Evolutionary conservation across 352 stramenopile species (phyloP).

Genomic region (Blastocystis sp.): DNA sequence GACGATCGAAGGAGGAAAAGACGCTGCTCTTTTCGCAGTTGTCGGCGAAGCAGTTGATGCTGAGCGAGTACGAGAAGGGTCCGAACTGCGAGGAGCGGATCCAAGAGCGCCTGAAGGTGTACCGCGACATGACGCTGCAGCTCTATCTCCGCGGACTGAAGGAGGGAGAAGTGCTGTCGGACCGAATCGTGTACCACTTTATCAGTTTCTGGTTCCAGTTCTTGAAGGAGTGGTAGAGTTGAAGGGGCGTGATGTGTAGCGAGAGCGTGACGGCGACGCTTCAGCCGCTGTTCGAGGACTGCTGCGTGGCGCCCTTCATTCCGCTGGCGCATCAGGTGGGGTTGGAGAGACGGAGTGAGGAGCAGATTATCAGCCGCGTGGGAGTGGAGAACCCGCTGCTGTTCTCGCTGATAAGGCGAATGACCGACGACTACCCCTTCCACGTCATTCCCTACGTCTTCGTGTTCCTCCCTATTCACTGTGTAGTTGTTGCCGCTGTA

Average conservation of each 20-base stretch:
- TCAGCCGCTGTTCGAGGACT: neutral
- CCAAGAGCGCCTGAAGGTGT: neutral
- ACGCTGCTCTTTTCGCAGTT: neutral
- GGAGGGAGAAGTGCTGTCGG: constrained; percentile 1
- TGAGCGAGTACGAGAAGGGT: constrained; percentile 53
- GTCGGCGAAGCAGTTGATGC: constrained; percentile 59
- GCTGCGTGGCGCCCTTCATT: constrained; percentile 29
- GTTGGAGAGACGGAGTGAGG: neutral
- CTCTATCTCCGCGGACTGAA: constrained; percentile 30
- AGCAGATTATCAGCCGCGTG: constrained; percentile 56
- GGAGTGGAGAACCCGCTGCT: neutral
- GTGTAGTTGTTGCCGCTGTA: constrained; percentile 50
- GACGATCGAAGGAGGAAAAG: neutral
- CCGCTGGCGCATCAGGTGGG: constrained; percentile 57
- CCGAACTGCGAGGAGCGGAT: constrained; percentile 45
- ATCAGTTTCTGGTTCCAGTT: constrained; percentile 61
- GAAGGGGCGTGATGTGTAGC: neutral
- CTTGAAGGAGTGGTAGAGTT: neutral
- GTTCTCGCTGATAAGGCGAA: neutral
- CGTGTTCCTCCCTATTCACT: neutral
- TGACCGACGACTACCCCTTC: constrained; percentile 25
- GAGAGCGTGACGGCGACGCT: neutral
- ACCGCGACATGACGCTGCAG: constrained; percentile 56
- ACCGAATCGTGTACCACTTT: constrained; percentile 43
- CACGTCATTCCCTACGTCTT: constrained; percentile 56